phyloP scores from a whole-genome alignment of 1,284 basidiomycete genomes.

The Ustilago esculenta region DNA sequence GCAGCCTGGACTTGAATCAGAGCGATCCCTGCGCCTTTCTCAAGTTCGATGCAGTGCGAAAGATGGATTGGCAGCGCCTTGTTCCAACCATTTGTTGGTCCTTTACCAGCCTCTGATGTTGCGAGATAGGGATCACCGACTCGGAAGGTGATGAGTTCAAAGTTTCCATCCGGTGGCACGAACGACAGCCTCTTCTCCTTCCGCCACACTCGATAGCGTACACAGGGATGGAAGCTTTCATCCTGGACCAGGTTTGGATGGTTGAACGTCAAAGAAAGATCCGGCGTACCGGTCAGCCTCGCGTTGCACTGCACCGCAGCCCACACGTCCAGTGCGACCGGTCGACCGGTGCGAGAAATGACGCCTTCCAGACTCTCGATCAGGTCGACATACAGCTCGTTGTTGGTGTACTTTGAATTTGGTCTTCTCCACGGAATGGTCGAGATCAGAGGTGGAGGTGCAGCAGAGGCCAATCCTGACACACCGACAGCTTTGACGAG shows the following conservation, averaged over 20 bases:
- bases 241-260: slow-evolving; percentile 76
- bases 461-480: slow-evolving; percentile 57
- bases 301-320: slow-evolving; percentile 51
- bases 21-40: slow-evolving; percentile 18
- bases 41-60: slow-evolving; percentile 21
- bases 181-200: slow-evolving; percentile 49
- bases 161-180: slow-evolving; percentile 59
- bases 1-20: slow-evolving; percentile 23
- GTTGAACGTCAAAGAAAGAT: slow-evolving; percentile 48
- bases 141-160: slow-evolving; percentile 49
- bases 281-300: slow-evolving; percentile 67
- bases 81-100: slow-evolving; percentile 31
- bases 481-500: slow-evolving; percentile 56
- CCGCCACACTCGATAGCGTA: slow-evolving; percentile 79
- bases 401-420: slow-evolving; percentile 57
- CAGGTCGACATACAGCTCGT: slow-evolving; percentile 62
- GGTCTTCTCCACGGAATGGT: slow-evolving; percentile 63
- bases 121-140: slow-evolving; percentile 67
- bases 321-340: slow-evolving; percentile 48
- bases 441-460: slow-evolving; percentile 70
- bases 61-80: slow-evolving; percentile 15
- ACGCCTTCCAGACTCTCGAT: slow-evolving; percentile 53
- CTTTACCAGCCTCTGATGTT: slow-evolving; percentile 1
- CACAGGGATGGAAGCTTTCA: slow-evolving; percentile 88
- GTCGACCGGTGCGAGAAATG: slow-evolving; percentile 69